phyloP scores from a whole-genome alignment of 768 basidiomycete genomes.

The Pleurotus giganteus region DNA sequence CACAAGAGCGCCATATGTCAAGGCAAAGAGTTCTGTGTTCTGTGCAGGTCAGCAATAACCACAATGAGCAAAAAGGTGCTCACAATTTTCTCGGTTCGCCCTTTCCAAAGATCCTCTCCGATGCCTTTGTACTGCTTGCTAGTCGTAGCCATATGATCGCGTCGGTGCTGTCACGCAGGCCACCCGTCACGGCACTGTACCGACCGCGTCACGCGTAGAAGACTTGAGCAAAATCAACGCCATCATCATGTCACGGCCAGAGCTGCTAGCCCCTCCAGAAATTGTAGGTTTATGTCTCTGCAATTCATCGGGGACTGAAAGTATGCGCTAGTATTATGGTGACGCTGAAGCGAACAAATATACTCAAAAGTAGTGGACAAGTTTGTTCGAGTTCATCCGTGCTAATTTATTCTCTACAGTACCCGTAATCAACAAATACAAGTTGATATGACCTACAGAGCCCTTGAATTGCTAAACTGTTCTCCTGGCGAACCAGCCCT shows the following conservation, averaged over 20 bases:
- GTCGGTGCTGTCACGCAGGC: neutral
- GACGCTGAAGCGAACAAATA: slow-evolving; percentile 96
- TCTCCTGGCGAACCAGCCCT: slow-evolving; percentile 79
- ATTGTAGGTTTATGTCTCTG: slow-evolving; percentile 74
- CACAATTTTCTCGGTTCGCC: slow-evolving; percentile 92
- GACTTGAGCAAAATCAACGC: neutral
- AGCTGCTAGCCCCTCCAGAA: slow-evolving; percentile 86
- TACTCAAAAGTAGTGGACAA: slow-evolving; percentile 72
- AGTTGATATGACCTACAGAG: slow-evolving; percentile 95
- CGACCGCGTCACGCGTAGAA: neutral
- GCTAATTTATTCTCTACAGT: slow-evolving; percentile 37
- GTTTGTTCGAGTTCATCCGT: slow-evolving; percentile 9
- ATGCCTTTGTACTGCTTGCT: slow-evolving; percentile 85
- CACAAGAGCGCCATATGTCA: slow-evolving; percentile 97
- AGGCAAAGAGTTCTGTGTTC: slow-evolving; percentile 96
- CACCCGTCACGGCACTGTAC: neutral
- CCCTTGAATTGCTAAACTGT: slow-evolving; percentile 85
- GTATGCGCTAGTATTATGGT: slow-evolving; percentile 84
- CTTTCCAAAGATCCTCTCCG: slow-evolving; percentile 96
- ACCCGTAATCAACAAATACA: slow-evolving; percentile 96
- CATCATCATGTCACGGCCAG: slow-evolving; percentile 75
- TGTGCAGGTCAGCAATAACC: slow-evolving; percentile 32
- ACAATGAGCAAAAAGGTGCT: slow-evolving; percentile 23
- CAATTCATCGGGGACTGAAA: neutral
- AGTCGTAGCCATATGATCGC: slow-evolving; percentile 56